Evolutionary conservation across 1,139 yeast species (phyloP), one percentile per base, ranked within the genome.

Genomic region (Blastobotrys petasosporus): DNA sequence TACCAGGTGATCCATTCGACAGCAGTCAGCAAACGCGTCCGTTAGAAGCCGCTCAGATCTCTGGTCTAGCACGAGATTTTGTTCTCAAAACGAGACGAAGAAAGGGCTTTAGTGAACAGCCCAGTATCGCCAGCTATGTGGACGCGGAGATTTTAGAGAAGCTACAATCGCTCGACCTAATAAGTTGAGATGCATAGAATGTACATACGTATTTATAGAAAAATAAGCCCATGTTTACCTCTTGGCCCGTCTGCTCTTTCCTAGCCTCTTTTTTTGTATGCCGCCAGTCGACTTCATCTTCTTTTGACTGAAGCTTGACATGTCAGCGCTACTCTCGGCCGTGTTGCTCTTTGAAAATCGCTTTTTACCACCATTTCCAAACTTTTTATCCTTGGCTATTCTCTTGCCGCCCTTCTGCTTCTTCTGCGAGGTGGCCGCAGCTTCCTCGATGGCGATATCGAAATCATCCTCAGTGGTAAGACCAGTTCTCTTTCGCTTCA

Each of bases 1-100:
- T 86, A 0, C 95, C 97, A 1, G 98, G 98, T 0, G 88, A 90
- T 66, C 97, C 97, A 4, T 63, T 90, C 55, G 95, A 90, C 62
- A 66, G 67, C 23, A 74, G 76, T 25, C 77, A 77, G 12, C 69
- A 67, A 44, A 74, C 87, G 37, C 88, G 88, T 8, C 75, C 80
- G 35, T 70, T 92, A 59, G 79, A 79, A 54, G 85, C 96, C 0
- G 96, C 92, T 1, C 81, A 83, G 2, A 65, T 71, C 0, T 70
- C 71, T 20, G 80, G 85, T 1, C 67, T 90, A 53, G 92, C 96
- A 0, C 71, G 98, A 50, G 98, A 94, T 64, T 87, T 90, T 59
- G 82, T 88, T 39, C 67, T 85, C 65, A 94, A 94, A 64, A 88
- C 97, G 0, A 74, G 99, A 61, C 78, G 80, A 55, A 74, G 97